Conservation (phyloP, 768 basidiomycete species). For the Suillus occidentalis region DNA sequence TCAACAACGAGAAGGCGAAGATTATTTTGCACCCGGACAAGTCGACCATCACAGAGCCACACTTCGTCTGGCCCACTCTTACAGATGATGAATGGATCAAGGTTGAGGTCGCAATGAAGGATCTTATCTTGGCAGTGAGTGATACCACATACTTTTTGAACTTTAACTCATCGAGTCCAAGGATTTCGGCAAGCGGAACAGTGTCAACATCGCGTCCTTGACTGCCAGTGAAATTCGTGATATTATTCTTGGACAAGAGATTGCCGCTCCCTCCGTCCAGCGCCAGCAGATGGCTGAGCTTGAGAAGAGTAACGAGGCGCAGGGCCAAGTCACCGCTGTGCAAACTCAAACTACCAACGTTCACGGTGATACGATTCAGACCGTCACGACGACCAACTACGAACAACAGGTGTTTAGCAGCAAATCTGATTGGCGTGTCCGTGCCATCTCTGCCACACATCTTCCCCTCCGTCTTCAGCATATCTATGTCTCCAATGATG, state of each 20-base stretch:
- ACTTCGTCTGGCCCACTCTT: constrained; percentile 96
- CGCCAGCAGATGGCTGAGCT: constrained; percentile 99
- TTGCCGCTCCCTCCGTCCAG: constrained; percentile 92
- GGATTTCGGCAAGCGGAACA: constrained; percentile 99
- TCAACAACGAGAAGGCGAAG: constrained; percentile 99
- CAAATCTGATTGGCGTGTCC: constrained; percentile 99
- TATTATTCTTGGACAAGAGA: constrained; percentile 98
- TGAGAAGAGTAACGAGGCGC: constrained; percentile 94
- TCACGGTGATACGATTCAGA: constrained; percentile 94
- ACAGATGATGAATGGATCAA: constrained; percentile 98
- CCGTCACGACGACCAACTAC: constrained; percentile 89
- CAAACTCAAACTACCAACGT: constrained; percentile 98
- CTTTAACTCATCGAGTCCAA: constrained; percentile 31
- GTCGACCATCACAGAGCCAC: constrained; percentile 93
- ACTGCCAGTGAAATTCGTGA: constrained; percentile 97
- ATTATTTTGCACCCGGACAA: constrained; percentile 97
- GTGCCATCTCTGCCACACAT: constrained; percentile 97
- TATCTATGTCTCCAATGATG: constrained; percentile 98
- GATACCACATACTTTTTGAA: neutral
- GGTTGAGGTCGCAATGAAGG: constrained; percentile 98
- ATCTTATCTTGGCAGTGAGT: constrained; percentile 84
- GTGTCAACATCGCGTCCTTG: constrained; percentile 96
- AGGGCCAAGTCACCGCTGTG: constrained; percentile 91
- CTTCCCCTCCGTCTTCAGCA: constrained; percentile 94
- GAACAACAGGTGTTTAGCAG: constrained; percentile 98